Evolutionary conservation across 768 basidiomycete genomes (phyloP), one percentile per base, ranked within the genome.

Genomic region (Bullera alba): DNA sequence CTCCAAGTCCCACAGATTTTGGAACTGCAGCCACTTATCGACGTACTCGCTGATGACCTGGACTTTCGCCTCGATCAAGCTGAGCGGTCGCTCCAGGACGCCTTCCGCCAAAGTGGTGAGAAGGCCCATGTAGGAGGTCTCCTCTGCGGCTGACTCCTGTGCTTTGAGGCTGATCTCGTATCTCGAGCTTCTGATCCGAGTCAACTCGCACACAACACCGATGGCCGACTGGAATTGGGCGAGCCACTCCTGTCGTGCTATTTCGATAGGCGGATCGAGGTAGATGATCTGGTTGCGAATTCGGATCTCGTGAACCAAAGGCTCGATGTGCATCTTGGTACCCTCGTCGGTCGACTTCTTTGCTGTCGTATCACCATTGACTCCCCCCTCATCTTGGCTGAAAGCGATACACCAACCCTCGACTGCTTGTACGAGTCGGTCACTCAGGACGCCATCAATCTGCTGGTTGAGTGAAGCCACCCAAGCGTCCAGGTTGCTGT

Each of bases 201-300:
- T 80, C 56, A 95, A 75, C 23, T 86, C 80, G 69, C 95, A 99
- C 17, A 97, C 81, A 51, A 38, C 3, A 84, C 87, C 87, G 14
- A 96, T 76, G 84, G 88, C 88, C 51, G 85, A 84, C 61, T 97
- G 92, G 54, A 95, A 74, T 67, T 92, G 86, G 38, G 79, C 80
- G 53, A 92, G 80, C 92, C 92, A 96, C 7, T 80, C 85, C 43
- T 85, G 81, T 35, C 92, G 82, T 0, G 93, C 90, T 61, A 87
- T 81, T 71, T 97, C 93, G 75, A 96, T 88, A 52, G 95, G 95
- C 23, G 95, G 95, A 70, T 97, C 93, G 45, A 97, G 78, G 76
- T 95, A 97, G 72, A 99, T 96, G 57, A 96, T 89, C 70, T 99
- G 95, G 69, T 99, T 95, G 67, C 92, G 87, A 79, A 97, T 96